These are phyloP conservation scores for Aureococcus anophagefferens DNA, from an alignment of 108 stramenopile species.

Conservation along the genomic window DNA sequence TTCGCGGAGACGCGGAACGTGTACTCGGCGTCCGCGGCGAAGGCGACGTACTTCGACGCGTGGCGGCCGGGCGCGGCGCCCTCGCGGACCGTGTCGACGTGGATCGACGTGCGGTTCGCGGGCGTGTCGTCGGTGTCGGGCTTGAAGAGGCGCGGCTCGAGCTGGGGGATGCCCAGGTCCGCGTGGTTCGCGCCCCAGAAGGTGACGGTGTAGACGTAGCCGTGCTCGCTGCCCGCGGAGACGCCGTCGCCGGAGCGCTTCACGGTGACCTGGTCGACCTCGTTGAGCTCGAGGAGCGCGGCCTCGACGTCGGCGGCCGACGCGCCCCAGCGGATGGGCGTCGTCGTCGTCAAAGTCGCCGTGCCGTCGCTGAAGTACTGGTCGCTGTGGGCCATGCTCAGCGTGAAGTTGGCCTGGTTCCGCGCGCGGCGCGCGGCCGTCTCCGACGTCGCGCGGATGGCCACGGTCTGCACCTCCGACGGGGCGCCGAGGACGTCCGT, in stretches of 20 bases:
- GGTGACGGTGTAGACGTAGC: constrained; percentile 30
- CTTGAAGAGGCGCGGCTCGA: neutral
- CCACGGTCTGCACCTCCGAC: constrained; percentile 30
- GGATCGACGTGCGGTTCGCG: neutral
- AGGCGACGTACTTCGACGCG: constrained; percentile 12
- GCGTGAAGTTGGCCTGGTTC: constrained; percentile 4
- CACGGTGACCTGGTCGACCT: constrained; percentile 26
- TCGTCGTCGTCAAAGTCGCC: no score
- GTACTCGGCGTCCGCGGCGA: constrained; percentile 15
- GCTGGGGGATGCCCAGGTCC: neutral
- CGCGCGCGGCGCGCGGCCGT: neutral
- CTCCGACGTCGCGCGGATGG: constrained; percentile 14
- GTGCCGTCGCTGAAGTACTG: neutral
- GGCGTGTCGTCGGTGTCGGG: neutral
- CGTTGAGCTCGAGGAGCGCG: constrained; percentile 12
- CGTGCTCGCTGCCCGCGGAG: constrained; percentile 12
- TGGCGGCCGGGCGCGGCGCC: constrained; percentile 10
- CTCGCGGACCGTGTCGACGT: constrained; percentile 16
- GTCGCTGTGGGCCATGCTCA: neutral
- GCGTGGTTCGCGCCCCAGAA: constrained; percentile 26
- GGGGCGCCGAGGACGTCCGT: constrained; percentile 14
- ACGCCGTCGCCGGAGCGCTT: constrained; percentile 23
- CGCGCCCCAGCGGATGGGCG: constrained; percentile 15
- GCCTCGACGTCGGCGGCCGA: constrained; percentile 6
- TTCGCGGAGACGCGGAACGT: constrained; percentile 12